Evolutionary conservation across 1,284 basidiomycete genomes (phyloP), one percentile per base, ranked within the genome.

Genomic region (Cutaneotrichosporon mucoides): DNA sequence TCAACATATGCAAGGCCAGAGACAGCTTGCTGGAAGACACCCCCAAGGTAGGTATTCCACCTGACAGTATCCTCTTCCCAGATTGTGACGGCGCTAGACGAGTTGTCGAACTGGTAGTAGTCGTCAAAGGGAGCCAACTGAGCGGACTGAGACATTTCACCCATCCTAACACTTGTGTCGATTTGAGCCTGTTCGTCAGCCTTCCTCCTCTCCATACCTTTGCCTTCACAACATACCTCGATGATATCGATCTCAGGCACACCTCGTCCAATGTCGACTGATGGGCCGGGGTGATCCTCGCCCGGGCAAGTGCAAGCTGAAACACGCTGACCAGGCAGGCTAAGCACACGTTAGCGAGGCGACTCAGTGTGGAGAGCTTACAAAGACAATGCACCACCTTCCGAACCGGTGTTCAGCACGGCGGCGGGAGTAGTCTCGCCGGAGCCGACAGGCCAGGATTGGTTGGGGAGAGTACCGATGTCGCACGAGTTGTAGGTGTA

Each of bases 21-120:
- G n/a, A 88, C 73, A 13, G 89, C 88, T 76, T 95, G 88, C 74
- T 96, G 92, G 71, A 83, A 90, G 11, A 79, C 71, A 34, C 88
- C 88, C 33, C 92, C 92, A 55, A 81, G 83, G 76, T 93, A 95
- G 6, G 79, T 60, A 75, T 94, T 94, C 71, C 82, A 84, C 59
- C 88, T 79, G 1, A 83, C 82, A 16, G 85, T 82, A 24, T 80
- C 57, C 4, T 65, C 53, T 46, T 79, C 70, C 65, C 72, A 74
- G 5, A 68, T 68, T 2, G 52, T 59, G 2, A 67, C 65, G 16
- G 64, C 67, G 2, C 38, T 34, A 4, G 57, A 79, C 3, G 82
- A 68, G 16, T 81, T 79, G 67, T 85, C 82, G 69, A 84, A 87
- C 55, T 84, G 66, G 72, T 89, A 91, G 52, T 82, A 68, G 61